These are phyloP conservation scores for Debaryomycetaceae sp. DNA, from an alignment of 1,139 yeast genomes.

Conservation along the genomic window DNA sequence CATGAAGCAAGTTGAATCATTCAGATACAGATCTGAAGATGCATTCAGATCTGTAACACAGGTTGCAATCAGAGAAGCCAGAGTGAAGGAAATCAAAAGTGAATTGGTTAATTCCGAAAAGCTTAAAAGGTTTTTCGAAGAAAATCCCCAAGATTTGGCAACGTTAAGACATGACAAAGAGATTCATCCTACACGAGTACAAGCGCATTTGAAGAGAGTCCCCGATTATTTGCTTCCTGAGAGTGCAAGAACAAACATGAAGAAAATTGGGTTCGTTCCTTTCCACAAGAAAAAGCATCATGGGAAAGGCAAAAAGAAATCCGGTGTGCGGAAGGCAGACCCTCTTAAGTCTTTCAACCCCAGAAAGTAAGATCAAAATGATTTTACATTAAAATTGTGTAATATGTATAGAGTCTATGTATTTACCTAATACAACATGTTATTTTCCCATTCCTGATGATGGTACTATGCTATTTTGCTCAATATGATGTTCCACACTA, in stretches of 20 bases:
- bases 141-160: constrained; percentile 92
- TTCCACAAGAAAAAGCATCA: constrained; percentile 57
- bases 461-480: constrained; percentile 25
- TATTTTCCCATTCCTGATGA: background rate
- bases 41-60: constrained; percentile 94
- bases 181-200: constrained; percentile 77
- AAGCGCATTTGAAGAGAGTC: constrained; percentile 82
- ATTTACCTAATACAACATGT: background rate
- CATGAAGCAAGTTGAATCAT: constrained; percentile 89
- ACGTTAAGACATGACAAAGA: constrained; percentile 90
- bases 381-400: background rate
- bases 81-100: constrained; percentile 83
- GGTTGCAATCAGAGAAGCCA: constrained; percentile 88
- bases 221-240: constrained; percentile 91
- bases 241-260: constrained; percentile 59
- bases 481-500: constrained; percentile 55
- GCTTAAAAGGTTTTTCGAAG: constrained; percentile 92
- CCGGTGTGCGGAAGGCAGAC: constrained; percentile 50
- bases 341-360: constrained; percentile 58
- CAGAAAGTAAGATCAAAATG: background rate
- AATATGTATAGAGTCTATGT: background rate
- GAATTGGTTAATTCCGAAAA: constrained; percentile 88
- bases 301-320: constrained; percentile 39
- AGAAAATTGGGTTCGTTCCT: constrained; percentile 73
- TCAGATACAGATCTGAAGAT: constrained; percentile 95